Evolutionary conservation across 768 basidiomycete genomes (phyloP).

Genomic region (Trametes coccinea): DNA sequence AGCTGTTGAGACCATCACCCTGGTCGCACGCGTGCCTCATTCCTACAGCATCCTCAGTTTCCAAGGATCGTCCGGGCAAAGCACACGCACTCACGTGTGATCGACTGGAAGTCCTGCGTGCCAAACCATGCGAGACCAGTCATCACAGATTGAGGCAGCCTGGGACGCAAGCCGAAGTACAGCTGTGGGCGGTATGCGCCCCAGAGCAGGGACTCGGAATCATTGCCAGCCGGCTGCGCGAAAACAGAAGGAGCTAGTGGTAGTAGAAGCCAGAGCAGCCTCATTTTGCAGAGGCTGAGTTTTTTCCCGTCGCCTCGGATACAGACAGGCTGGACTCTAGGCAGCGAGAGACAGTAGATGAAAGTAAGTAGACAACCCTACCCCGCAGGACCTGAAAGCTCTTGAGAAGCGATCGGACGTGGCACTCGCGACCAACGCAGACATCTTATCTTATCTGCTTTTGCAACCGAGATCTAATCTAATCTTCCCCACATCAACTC

Average conservation of each 20-base stretch:
- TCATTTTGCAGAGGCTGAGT: conserved; percentile 36
- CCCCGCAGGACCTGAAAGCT: too few relatives aligned
- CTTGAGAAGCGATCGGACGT: conserved; percentile 18
- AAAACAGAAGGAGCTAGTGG: conserved; percentile 42
- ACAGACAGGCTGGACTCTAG: too few relatives aligned
- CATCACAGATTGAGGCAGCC: conserved; percentile 85
- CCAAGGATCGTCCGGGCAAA: background rate
- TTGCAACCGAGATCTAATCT: background rate
- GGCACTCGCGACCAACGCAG: background rate
- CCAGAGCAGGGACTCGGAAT: conserved; percentile 65
- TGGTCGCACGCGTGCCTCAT: conserved; percentile 89
- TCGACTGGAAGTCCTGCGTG: conserved; percentile 77
- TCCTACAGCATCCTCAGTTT: conserved; percentile 40
- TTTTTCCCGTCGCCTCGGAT: too few relatives aligned
- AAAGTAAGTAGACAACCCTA: background rate
- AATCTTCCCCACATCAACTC: background rate
- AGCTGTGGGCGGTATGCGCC: conserved; percentile 88
- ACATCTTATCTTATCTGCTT: conserved; percentile 12
- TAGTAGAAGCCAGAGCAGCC: conserved; percentile 45
- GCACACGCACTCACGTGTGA: conserved; percentile 50
- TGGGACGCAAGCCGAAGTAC: conserved; percentile 91
- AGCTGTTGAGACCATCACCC: conserved; percentile 74
- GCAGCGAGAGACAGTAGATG: background rate
- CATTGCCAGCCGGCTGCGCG: conserved; percentile 42
- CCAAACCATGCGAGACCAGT: conserved; percentile 96